Evolutionary conservation across 2,329 filamentous ascomycete genomes (phyloP).

Genomic region (Pseudocercospora fijiensis): DNA sequence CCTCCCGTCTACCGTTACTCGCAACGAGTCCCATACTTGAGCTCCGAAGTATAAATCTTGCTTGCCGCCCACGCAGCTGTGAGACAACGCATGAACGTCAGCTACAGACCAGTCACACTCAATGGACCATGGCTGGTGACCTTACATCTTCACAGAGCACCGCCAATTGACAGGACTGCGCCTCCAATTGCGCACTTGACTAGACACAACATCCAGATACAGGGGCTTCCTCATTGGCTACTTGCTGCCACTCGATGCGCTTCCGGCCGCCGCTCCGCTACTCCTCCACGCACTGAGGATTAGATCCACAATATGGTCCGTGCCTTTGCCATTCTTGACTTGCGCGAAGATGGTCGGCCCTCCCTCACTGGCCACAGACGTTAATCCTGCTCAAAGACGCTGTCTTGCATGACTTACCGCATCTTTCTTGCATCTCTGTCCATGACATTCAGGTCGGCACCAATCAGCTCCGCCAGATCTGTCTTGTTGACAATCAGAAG

Average conservation of each 20-base stretch:
- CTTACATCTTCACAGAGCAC: conserved; percentile 44
- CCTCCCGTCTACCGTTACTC: not conserved
- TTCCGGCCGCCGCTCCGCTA: conserved; percentile 63
- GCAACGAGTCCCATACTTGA: not conserved
- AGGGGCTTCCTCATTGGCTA: not conserved
- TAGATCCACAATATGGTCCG: conserved; percentile 83
- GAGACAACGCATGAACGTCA: conserved; percentile 44
- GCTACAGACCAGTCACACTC: conserved; percentile 48
- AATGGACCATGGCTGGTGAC: conserved; percentile 60
- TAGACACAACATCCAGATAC: not conserved
- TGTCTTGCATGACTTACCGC: conserved; percentile 38
- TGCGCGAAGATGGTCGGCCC: conserved; percentile 94
- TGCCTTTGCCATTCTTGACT: conserved; percentile 86
- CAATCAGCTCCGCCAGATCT: conserved; percentile 84
- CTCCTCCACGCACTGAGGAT: conserved; percentile 90
- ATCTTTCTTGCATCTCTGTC: conserved; percentile 92
- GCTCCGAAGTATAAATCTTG: not conserved
- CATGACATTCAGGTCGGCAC: conserved; percentile 90
- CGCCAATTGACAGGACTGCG: not conserved
- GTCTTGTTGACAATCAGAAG: conserved; percentile 96
- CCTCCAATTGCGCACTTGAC: not conserved
- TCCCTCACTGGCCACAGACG: conserved; percentile 63
- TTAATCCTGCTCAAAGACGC: not conserved
- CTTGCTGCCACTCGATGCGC: conserved; percentile 9
- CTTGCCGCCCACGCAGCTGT: not conserved